Conservation (phyloP, 208 protist species). For the Zelonia costaricensis region DNA sequence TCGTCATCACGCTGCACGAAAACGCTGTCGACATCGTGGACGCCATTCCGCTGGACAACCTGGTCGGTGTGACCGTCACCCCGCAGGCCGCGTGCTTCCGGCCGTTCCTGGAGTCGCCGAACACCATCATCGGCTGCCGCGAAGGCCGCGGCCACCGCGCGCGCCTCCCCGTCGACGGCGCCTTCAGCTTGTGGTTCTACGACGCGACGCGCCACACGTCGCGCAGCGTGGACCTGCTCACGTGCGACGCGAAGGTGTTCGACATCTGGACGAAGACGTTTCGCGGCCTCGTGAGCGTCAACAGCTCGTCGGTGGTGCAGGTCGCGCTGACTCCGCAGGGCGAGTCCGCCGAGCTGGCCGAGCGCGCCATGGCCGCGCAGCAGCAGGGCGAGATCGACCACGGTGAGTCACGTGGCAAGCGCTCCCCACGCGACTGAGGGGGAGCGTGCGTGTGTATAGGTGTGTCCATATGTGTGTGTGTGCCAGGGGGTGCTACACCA, state of each 20-base stretch:
- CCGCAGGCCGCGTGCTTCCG: slow-evolving; percentile 46
- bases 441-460: too few relatives aligned
- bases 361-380: slow-evolving; percentile 37
- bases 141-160: slow-evolving; percentile 60
- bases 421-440: too few relatives aligned
- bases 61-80: slow-evolving; percentile 70
- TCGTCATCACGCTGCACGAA: slow-evolving; percentile 62
- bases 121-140: slow-evolving; percentile 61
- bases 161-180: slow-evolving; percentile 51
- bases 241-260: slow-evolving; percentile 67
- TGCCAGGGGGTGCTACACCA: too few relatives aligned
- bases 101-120: slow-evolving; percentile 40
- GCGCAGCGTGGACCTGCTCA: slow-evolving; percentile 63
- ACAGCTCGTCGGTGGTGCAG: slow-evolving; percentile 77
- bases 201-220: slow-evolving; percentile 28
- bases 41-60: slow-evolving; percentile 49
- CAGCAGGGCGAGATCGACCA: slow-evolving; percentile 31
- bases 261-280: slow-evolving; percentile 80
- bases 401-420: slow-evolving; percentile 2
- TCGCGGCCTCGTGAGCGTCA: slow-evolving; percentile 75
- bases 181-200: slow-evolving; percentile 80
- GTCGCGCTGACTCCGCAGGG: slow-evolving; percentile 37
- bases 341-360: slow-evolving; percentile 23
- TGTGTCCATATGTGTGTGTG: too few relatives aligned
- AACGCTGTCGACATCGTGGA: slow-evolving; percentile 52